Evolutionary conservation across 2,329 filamentous ascomycete genomes (phyloP).

Genomic region (Colletotrichum magnum): DNA sequence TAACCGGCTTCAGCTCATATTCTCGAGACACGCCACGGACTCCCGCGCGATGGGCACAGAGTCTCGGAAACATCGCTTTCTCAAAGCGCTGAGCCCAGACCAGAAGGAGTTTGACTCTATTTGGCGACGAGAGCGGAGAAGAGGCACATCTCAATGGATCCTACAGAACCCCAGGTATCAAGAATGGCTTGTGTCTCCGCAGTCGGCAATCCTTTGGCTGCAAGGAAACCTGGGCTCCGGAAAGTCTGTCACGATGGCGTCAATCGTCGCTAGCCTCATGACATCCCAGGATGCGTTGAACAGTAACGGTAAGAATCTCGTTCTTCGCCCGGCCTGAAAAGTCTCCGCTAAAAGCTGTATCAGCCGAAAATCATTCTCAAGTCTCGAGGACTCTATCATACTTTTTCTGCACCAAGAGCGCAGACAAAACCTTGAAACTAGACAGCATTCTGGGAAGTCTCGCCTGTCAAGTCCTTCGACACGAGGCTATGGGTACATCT

Average conservation of each 20-base stretch:
- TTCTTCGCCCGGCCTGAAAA: too few species aligned
- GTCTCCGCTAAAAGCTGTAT: neutral
- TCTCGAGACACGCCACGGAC: neutral
- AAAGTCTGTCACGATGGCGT: constrained; percentile 3
- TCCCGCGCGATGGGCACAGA: neutral
- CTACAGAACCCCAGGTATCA: neutral
- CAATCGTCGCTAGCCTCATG: neutral
- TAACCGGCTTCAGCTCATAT: neutral
- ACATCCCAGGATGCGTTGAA: too few species aligned
- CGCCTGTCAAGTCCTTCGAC: neutral
- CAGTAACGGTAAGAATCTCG: neutral
- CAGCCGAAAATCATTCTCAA: neutral
- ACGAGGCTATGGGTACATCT: neutral
- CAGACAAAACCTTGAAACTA: neutral
- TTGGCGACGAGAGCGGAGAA: constrained; percentile 21
- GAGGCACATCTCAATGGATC: constrained; percentile 2
- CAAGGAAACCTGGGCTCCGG: constrained; percentile 11
- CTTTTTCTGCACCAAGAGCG: neutral
- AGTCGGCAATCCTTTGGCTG: neutral
- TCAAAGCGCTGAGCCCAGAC: neutral
- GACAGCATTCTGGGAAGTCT: neutral
- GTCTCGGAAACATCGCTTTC: neutral
- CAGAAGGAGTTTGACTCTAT: constrained; percentile 14
- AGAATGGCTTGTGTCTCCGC: neutral
- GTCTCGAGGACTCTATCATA: neutral